Evolutionary conservation across 768 basidiomycete species (phyloP).

Genomic region (Tulasnella sp.): DNA sequence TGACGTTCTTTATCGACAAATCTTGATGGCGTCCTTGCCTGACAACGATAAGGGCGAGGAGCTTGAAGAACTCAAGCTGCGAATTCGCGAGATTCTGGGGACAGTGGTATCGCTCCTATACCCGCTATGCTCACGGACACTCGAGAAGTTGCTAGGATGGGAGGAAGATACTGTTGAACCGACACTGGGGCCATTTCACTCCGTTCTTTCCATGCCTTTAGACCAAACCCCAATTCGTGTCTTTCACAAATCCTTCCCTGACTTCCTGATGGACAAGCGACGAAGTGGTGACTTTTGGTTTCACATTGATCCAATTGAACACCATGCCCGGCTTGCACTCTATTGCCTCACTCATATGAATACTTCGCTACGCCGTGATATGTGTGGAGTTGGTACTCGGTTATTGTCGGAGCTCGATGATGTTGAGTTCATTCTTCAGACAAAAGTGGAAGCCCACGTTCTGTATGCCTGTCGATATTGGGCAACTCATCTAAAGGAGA

Average conservation of each 20-base stretch:
- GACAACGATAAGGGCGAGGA: too few species aligned
- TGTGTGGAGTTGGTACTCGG: too few species aligned
- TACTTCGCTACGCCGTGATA: background rate
- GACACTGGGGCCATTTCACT: background rate
- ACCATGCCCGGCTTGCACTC: background rate
- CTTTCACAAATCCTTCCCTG: conserved; percentile 11
- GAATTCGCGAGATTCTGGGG: conserved; percentile 5
- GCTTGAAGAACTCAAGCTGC: background rate
- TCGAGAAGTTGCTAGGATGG: background rate
- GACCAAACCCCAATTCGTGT: conserved; percentile 1
- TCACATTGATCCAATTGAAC: background rate
- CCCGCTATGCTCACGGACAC: conserved; percentile 1
- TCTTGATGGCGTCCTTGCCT: too few species aligned
- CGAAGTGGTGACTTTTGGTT: background rate
- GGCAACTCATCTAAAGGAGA: too few species aligned
- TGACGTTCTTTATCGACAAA: background rate
- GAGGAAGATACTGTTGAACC: background rate
- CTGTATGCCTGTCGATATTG: too few species aligned
- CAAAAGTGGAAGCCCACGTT: too few species aligned
- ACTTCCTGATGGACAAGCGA: conserved; percentile 5
- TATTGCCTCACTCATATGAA: background rate
- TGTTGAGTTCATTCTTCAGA: too few species aligned
- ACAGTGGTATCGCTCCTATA: conserved; percentile 4
- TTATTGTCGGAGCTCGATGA: too few species aligned
- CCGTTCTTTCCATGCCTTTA: background rate